Base-by-base conservation (phyloP, 2,329 filamentous ascomycete species). In the Alternaria alternata region DNA sequence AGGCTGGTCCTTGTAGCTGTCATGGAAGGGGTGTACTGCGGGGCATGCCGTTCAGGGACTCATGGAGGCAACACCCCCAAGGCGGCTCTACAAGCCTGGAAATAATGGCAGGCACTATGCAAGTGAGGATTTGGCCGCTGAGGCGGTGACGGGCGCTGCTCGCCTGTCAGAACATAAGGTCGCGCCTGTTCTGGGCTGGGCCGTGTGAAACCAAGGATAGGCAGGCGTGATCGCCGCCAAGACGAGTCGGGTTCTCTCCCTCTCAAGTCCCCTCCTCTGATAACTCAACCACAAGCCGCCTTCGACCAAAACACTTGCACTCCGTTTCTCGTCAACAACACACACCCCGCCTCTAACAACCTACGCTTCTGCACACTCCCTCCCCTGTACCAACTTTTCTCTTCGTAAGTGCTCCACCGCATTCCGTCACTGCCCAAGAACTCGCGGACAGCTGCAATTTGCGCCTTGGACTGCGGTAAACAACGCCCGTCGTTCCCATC, bases 321-420 rank as follows among this genome's bases (percentile, higher is more conserved):
- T 62, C 53, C 66, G 59, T 52, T 65, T 61, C 65, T 64, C 61
- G 58, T 61, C 67, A 62, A 43, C 62, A 59, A 62, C 53, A 57
- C 65, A 47, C 36, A 54, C 53, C 18, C 61, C 61, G 54, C 63
- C 54, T 58, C 44, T 56, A 48, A 43, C 55, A 54, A 32, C 51
- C 57, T 48, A 52, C 55, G 46, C 66, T 43, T 59, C 66, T 68
- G 51, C 63, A 56, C 54, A 64, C 43, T 39, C 48, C 28, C 47
- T 53, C 60, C 48, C 28, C 57, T 48, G 47, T 60, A 63, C 59
- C 56, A 57, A 46, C 46, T 57, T 52, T 51, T 58, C 65, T 61
- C 64, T 64, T 54, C 66, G 74, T 77, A 77, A 77, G 75, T 77
- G 64, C 63, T 65, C 61, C 56, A 57, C 63, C 59, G 51, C 61